Evolutionary conservation across 768 basidiomycete genomes (phyloP), one percentile per base, ranked within the genome.

Genomic region (Hydnum rufescens): DNA sequence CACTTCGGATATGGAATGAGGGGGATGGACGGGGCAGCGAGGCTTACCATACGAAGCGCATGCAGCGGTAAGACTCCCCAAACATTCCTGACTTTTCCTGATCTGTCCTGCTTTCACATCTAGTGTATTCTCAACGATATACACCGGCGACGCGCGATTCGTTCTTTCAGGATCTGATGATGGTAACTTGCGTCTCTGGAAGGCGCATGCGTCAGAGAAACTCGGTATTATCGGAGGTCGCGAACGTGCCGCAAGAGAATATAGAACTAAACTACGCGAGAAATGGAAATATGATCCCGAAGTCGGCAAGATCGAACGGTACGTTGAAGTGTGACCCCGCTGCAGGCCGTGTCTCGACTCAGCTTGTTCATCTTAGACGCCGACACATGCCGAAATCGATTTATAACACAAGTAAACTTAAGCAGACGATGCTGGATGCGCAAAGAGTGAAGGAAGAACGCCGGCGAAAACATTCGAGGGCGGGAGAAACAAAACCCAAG

Each of bases 1-100:
- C 92, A 2, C 73, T 96, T 43, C 71, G 92, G 54, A 75, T 97
- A 64, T 99, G 93, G 93, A 79, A 80, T 58, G 79, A 87, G 58
- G 86, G 82, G 26, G 75, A 72, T 39, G 90, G 92, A 0, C 76
- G 76, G 29, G 72, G 73, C 4, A 76, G 83, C 16, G 93, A 97
- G 63, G 81, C 90, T 4, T 99, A 97, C 62, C 93, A 97, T 64
- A 93, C 90, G 16, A 97, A 97, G 67, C 84, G 95, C 43, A 99
- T 99, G 95, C 95, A 97, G 65, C 76, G 90, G 86, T 87, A 49
- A 34, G 69, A 61, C 16, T 22, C 26, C 47, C 8, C 23, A 13
- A 31, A n/a, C n/a, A n/a, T n/a, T n/a, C n/a, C n/a, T n/a, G n/a
- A n/a, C n/a, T n/a, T n/a, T n/a, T 28, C 18, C 25, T 4, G 30